Evolutionary conservation across 306 rosid genomes (phyloP), one percentile per base, ranked within the genome.

Genomic region (Casuarina cunninghamiana): DNA sequence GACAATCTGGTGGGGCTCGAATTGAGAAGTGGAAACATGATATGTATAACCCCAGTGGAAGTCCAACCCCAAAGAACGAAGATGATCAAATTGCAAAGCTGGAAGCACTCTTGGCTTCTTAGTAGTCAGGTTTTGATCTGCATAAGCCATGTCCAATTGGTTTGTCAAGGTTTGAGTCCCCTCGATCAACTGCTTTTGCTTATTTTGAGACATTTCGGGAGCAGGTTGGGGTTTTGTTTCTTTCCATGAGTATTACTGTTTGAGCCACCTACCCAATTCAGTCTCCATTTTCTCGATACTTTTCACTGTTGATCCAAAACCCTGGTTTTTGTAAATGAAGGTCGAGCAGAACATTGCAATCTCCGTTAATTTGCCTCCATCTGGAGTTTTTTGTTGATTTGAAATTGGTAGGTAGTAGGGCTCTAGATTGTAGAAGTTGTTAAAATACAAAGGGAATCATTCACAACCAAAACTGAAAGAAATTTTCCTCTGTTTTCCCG

Each of bases 41-140:
- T 79, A 72, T 95, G 83, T 95, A 83, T 86, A 89, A 89, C 81
- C 90, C 89, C 53, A 82, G 86, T 68, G 86, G 87, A 73, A 92
- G 92, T 54, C 90, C 97, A 7, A 74, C 85, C n/a, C 92, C 91
- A 3, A 95, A 87, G 87, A 95, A 84, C 72, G 98, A 95, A 75
- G 97, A 95, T 79, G 98, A 92, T 43, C 97, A 92, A 82, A 89
- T 92, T 79, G 97, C 98, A 15, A 88, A 91, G 90, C 86, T 95
- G 84, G 98, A 95, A 86, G 89, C 92, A 68, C 97, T 95, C 54
- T 83, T 95, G 83, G 77, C 90, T 80, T 91, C 96, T 11, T 95
- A 90, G 65, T 79, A 60, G 78, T 79, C 66, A 41, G 61, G 38
- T 26, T 72, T 63, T 13, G 41, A 53, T 72, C 46, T 71, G 79